These are phyloP conservation scores for Cercospora zeina DNA, from an alignment of 2,329 filamentous ascomycete species.

Conservation along the genomic window DNA sequence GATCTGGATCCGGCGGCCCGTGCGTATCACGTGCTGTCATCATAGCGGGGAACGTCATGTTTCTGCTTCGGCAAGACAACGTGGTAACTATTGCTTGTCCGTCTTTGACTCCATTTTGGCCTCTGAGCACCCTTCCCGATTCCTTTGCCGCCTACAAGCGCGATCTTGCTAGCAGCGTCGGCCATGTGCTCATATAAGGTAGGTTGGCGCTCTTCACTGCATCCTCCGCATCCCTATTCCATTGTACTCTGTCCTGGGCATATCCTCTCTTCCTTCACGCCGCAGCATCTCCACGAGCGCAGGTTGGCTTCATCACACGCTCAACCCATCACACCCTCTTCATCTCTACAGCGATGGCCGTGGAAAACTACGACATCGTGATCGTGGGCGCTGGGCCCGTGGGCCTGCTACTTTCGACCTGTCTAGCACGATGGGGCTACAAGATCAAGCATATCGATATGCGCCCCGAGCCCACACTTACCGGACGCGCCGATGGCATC, in stretches of 20 bases:
- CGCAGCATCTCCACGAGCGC: not conserved
- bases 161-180: not conserved
- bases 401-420: conserved; percentile 82
- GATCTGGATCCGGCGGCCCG: conserved; percentile 5
- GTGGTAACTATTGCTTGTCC: conserved; percentile 12
- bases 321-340: not conserved
- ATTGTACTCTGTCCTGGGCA: not conserved
- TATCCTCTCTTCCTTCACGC: not conserved
- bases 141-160: conserved; percentile 12
- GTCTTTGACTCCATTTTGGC: conserved; percentile 1
- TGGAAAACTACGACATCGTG: conserved; percentile 66
- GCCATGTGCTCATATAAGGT: conserved; percentile 11
- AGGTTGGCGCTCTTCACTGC: conserved; percentile 2
- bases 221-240: not conserved
- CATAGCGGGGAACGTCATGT: conserved; percentile 14
- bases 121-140: conserved; percentile 14
- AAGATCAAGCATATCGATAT: conserved; percentile 95
- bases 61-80: conserved; percentile 15
- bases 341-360: conserved; percentile 6
- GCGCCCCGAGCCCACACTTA: conserved; percentile 77
- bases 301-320: not conserved
- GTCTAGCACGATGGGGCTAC: conserved; percentile 89
- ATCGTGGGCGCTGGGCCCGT: conserved; percentile 88
- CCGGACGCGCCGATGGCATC: conserved; percentile 86
- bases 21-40: conserved; percentile 1